These are phyloP conservation scores for Spatholobus suberectus DNA, from an alignment of 306 rosid species.

Conservation along the genomic window DNA sequence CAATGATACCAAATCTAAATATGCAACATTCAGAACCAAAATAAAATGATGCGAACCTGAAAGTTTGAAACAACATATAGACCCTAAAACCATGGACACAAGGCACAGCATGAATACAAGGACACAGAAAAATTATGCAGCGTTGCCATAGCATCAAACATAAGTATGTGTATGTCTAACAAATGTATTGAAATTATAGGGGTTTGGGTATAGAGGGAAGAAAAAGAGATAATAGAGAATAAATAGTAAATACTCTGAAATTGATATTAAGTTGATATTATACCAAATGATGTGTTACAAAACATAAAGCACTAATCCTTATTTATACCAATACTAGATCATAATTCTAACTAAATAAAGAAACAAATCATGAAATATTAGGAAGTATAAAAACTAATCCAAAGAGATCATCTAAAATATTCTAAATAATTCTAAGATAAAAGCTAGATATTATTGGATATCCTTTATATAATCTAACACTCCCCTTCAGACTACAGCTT, in stretches of 20 bases:
- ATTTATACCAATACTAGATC: not conserved
- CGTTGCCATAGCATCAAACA: conserved; percentile 15
- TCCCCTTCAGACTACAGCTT: too few species aligned
- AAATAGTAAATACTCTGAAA: not conserved
- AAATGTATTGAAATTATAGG: not conserved
- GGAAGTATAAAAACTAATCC: not conserved
- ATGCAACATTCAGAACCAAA: conserved; percentile 31
- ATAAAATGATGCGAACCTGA: not conserved
- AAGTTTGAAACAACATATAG: not conserved
- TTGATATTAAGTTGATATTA: not conserved
- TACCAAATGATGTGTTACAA: not conserved
- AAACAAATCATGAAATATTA: not conserved
- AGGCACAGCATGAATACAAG: not conserved
- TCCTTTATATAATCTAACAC: too few species aligned
- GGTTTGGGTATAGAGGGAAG: not conserved
- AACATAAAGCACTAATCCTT: not conserved
- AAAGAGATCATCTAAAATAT: not conserved
- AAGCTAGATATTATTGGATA: not conserved
- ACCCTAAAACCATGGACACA: not conserved
- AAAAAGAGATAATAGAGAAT: not conserved
- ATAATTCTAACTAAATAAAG: not conserved
- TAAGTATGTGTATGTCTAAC: not conserved
- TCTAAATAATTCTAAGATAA: not conserved
- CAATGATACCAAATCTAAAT: not conserved
- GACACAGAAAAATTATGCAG: not conserved